phyloP scores from a whole-genome alignment of 2,329 filamentous ascomycete genomes.

The Periconia sp. region DNA sequence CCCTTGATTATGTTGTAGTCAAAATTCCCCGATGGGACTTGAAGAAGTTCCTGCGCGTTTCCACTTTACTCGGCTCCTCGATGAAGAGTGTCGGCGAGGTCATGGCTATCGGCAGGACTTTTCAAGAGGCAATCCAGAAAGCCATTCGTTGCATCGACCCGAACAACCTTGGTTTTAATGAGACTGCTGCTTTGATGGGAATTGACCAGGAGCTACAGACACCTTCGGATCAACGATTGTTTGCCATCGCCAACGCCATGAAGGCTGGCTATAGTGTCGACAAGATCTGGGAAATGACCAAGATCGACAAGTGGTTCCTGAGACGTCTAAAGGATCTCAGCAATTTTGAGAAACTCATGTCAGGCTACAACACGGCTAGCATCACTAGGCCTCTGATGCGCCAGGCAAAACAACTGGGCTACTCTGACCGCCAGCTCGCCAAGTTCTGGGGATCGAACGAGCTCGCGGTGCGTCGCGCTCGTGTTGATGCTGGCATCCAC shows the following conservation, averaged over 20 bases:
- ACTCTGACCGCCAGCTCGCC: slow-evolving; percentile 90
- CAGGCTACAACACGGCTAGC: slow-evolving; percentile 70
- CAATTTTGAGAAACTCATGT: slow-evolving; percentile 84
- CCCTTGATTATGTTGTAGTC: slow-evolving; percentile 95
- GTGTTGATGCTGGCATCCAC: slow-evolving; percentile 83
- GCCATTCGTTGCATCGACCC: slow-evolving; percentile 95
- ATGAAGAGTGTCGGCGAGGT: slow-evolving; percentile 99
- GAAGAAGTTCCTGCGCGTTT: slow-evolving; percentile 98
- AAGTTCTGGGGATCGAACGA: slow-evolving; percentile 96
- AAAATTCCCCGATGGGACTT: slow-evolving; percentile 99
- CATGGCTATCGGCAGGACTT: slow-evolving; percentile 96
- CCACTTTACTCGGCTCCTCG: slow-evolving; percentile 91
- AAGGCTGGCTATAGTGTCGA: slow-evolving; percentile 90
- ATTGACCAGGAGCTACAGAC: slow-evolving; percentile 97
- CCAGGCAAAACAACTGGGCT: slow-evolving; percentile 90
- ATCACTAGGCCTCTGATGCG: slow-evolving; percentile 71
- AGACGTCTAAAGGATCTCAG: slow-evolving; percentile 88
- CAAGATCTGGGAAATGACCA: slow-evolving; percentile 97
- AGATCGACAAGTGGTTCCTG: slow-evolving; percentile 99
- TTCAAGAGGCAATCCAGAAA: slow-evolving; percentile 98
- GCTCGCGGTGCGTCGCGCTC: slow-evolving; percentile 80
- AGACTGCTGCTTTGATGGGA: slow-evolving; percentile 84
- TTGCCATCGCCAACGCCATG: slow-evolving; percentile 98
- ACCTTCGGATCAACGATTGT: slow-evolving; percentile 94
- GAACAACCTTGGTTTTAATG: slow-evolving; percentile 93